These are phyloP conservation scores for Staphylotrichum tortipilum DNA, from an alignment of 495 filamentous ascomycete genomes.

Conservation along the genomic window DNA sequence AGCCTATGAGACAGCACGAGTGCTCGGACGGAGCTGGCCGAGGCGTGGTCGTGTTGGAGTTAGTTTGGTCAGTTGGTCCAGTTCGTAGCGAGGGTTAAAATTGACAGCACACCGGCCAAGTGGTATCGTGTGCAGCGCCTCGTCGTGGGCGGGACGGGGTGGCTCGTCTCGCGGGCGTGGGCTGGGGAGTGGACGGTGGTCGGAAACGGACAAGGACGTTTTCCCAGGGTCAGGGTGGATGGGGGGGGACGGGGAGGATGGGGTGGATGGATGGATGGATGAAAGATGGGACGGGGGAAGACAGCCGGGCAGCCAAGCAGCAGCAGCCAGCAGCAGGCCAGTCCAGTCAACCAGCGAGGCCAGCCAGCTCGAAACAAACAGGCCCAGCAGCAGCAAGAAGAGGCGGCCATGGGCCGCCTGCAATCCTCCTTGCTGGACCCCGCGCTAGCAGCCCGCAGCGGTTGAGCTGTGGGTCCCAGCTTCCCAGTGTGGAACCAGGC, in stretches of 20 bases:
- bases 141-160: too few relatives aligned
- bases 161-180: background rate
- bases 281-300: background rate
- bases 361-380: too few relatives aligned
- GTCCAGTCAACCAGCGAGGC: too few relatives aligned
- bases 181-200: background rate
- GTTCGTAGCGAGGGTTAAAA: background rate
- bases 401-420: too few relatives aligned
- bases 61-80: too few relatives aligned
- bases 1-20: background rate
- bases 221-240: constrained; percentile 4
- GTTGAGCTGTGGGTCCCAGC: background rate
- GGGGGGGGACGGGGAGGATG: too few relatives aligned
- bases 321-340: too few relatives aligned
- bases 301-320: background rate
- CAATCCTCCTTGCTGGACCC: background rate
- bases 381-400: too few relatives aligned
- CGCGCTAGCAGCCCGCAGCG: constrained; percentile 4
- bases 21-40: background rate
- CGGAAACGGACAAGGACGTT: background rate
- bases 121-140: too few relatives aligned
- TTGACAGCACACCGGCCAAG: background rate
- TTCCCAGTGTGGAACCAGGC: background rate
- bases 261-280: too few relatives aligned
- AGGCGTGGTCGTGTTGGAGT: too few relatives aligned